These are phyloP conservation scores for Eurotiales sp. DNA, from an alignment of 2,329 filamentous ascomycete species.

Conservation along the genomic window DNA sequence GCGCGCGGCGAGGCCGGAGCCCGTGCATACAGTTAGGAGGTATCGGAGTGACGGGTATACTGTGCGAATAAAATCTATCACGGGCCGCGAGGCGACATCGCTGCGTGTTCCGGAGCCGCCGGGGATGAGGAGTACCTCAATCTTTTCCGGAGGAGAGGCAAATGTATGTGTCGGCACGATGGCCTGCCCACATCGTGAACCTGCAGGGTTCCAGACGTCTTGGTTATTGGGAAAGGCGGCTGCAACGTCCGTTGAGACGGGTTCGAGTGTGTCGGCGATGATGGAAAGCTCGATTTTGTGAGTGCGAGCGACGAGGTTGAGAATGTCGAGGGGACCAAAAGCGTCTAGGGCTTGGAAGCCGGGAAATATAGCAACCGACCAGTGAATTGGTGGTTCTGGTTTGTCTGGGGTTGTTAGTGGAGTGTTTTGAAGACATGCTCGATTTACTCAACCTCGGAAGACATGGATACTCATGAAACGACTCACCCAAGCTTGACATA, in stretches of 20 bases:
- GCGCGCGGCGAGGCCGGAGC: conserved; percentile 55
- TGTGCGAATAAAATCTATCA: conserved; percentile 45
- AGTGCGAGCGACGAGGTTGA: conserved; percentile 9
- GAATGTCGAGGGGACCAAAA: conserved; percentile 11
- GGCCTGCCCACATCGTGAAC: conserved; percentile 25
- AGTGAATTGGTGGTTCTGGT: conserved; percentile 10
- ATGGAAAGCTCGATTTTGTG: conserved; percentile 12
- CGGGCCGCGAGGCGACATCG: conserved; percentile 26
- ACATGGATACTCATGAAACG: too few relatives aligned
- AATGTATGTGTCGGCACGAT: conserved; percentile 56
- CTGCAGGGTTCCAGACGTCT: conserved; percentile 10
- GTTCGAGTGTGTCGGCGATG: conserved; percentile 11
- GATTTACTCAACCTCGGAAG: too few relatives aligned
- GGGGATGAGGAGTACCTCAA: conserved; percentile 65
- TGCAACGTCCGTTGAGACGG: conserved; percentile 9
- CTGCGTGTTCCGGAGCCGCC: conserved; percentile 53
- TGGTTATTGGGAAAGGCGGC: conserved; percentile 5
- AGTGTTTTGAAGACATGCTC: too few relatives aligned
- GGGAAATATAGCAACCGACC: conserved; percentile 11
- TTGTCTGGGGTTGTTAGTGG: not conserved
- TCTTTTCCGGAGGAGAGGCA: conserved; percentile 41
- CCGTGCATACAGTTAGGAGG: conserved; percentile 65
- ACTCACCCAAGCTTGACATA: not conserved
- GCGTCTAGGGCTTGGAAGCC: conserved; percentile 14
- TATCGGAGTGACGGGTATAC: conserved; percentile 50